These are phyloP conservation scores for Plasmodium vinckei DNA, from an alignment of 169 alveolate genomes.

Conservation along the genomic window DNA sequence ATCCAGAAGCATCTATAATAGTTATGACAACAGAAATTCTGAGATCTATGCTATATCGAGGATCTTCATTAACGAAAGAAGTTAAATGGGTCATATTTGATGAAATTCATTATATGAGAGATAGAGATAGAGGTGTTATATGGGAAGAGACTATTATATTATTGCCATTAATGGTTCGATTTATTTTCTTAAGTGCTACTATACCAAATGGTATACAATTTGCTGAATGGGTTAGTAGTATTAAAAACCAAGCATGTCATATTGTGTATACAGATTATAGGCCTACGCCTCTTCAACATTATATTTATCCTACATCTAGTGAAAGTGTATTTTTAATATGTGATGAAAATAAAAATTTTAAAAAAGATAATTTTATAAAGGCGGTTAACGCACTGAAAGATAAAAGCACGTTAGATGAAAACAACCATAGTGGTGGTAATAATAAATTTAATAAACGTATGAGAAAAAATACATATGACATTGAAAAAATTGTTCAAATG, in stretches of 20 bases:
- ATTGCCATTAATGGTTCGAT: conserved; percentile 94
- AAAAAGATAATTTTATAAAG: conserved; percentile 81
- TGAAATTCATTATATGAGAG: conserved; percentile 99
- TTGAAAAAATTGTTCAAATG: conserved; percentile 94
- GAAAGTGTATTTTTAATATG: conserved; percentile 96
- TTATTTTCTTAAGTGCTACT: conserved; percentile 99
- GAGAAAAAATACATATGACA: conserved; percentile 84
- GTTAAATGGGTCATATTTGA: conserved; percentile 95
- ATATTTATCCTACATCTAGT: conserved; percentile 95
- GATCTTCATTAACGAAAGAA: conserved; percentile 94
- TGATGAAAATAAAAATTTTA: conserved; percentile 94
- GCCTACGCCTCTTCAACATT: conserved; percentile 98
- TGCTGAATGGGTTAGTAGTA: conserved; percentile 99
- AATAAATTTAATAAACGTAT: conserved; percentile 73
- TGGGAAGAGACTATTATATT: conserved; percentile 99
- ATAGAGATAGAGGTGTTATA: conserved; percentile 99
- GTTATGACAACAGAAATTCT: conserved; percentile 99
- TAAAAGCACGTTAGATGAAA: conserved; percentile 86
- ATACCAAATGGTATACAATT: conserved; percentile 99
- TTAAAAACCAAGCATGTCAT: conserved; percentile 97
- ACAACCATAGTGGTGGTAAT: conserved; percentile 54
- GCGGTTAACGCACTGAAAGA: conserved; percentile 80
- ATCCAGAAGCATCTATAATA: conserved; percentile 97
- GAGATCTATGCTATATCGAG: conserved; percentile 98
- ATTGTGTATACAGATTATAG: conserved; percentile 98